Evolutionary conservation across 2,329 filamentous ascomycete species (phyloP), one percentile per base, ranked within the genome.

Genomic region (Talaromyces sp.): DNA sequence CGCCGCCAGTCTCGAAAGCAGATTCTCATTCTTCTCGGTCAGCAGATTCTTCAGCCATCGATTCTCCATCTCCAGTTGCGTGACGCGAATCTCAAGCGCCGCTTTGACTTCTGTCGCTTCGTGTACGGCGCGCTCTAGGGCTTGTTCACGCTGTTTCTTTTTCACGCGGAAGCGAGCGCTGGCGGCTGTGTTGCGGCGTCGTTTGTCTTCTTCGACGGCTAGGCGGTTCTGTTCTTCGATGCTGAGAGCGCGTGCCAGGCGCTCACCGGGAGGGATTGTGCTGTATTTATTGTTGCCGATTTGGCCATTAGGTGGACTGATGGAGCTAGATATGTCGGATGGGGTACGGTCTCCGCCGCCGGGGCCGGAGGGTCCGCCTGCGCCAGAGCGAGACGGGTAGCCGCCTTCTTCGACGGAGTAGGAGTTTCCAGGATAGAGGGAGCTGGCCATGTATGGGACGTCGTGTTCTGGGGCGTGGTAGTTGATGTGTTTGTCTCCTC

Each of bases 121-220:
- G 79, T 93, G 93, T 72, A 92, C 89, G 4, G 87, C 89, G 75
- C 87, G 87, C 78, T 94, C 91, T 58, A 96, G 85, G 7, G 91
- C 90, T 77, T 92, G 90, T 82, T 96, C 92, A 50, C 92, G 89
- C 81, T 94, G 91, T 87, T 96, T 96, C 89, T 96, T 96, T 88
- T 96, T 96, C 73, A 96, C 88, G 65, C 92, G 90, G 85, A 96
- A 96, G 39, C 92, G 90, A n/a, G 92, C 92, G 69, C 90, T 93
- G 60, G 92, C 92, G 16, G 92, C 92, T 1, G 93, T 96, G 80
- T 96, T 96, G 67, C 92, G 89, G 67, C 92, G 88, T 64, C 92
- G 89, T 84, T 96, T 96, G 77, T 96, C 92, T 79, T 96, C 93
- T 75, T 96, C 92, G 22, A 92, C 92, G n/a, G 88, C 89, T 3